phyloP scores from a whole-genome alignment of 495 filamentous ascomycete genomes.

The Penicillium canariense region DNA sequence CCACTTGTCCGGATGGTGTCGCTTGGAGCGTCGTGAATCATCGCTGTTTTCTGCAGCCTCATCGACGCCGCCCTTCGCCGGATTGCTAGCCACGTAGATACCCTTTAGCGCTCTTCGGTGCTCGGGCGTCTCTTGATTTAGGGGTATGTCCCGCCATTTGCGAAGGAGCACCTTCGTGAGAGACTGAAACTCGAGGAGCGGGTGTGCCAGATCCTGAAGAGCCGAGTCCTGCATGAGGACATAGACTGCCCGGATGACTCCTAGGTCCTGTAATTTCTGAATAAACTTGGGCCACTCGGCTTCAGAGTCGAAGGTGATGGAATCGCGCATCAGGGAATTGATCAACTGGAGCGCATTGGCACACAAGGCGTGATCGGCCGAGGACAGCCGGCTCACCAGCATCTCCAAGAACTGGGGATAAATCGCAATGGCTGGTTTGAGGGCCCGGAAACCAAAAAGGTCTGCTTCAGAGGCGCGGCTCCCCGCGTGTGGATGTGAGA shows the following conservation, averaged over 20 bases:
- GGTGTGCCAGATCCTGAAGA: conserved; percentile 90
- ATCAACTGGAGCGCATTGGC: conserved; percentile 93
- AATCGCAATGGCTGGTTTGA: conserved; percentile 87
- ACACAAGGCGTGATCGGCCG: conserved; percentile 93
- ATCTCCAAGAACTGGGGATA: conserved; percentile 95
- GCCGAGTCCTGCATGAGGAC: conserved; percentile 89
- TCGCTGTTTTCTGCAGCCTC: conserved; percentile 30
- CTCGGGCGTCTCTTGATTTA: conserved; percentile 84
- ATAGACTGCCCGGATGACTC: conserved; percentile 89
- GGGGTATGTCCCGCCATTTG: conserved; percentile 83
- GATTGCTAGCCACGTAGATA: conserved; percentile 78
- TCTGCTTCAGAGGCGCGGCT: conserved; percentile 45
- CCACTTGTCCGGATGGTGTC: conserved; percentile 92
- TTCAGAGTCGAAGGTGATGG: conserved; percentile 74
- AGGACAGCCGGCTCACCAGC: conserved; percentile 82
- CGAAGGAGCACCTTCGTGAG: conserved; percentile 85
- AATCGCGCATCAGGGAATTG: conserved; percentile 92
- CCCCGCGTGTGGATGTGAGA: conserved; percentile 70
- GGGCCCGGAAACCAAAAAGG: conserved; percentile 77
- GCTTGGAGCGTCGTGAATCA: conserved; percentile 55
- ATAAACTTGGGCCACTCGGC: conserved; percentile 94
- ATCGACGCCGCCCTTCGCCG: conserved; percentile 47
- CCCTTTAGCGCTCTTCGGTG: conserved; percentile 85
- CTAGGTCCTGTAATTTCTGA: conserved; percentile 86
- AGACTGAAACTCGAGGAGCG: conserved; percentile 88